Base-by-base conservation (phyloP, 495 filamentous ascomycete species). In the Penicillium angulare region DNA sequence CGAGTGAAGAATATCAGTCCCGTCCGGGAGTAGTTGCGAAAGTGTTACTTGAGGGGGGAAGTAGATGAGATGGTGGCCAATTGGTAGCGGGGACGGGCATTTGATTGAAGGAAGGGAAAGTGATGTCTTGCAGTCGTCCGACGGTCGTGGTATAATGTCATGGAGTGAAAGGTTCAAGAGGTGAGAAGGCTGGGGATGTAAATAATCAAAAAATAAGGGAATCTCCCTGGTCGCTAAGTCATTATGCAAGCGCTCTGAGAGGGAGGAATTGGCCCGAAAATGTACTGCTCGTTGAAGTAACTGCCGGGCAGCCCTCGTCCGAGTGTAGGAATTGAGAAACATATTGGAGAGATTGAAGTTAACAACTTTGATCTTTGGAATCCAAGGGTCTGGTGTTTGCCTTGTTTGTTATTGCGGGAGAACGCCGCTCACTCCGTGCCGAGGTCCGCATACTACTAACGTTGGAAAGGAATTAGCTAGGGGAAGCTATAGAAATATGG, bases 1-100 rank as follows among this genome's bases (percentile, higher is more conserved):
- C 31, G 71, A 80, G 52, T 90, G 87, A 7, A 81, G 70, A 4
- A 71, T 72, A 58, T 93, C 89, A 0, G 87, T 88, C 31, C 89
- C 88, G 61, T 95, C 89, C 3, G 71, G 66, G 2, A 86, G 74
- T n/a, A 92, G 69, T 15, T 77, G 55, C 18, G 75, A 76, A 43
- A 79, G 61, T 2, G 75, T 71, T 26, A 81, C 70, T 52, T 83
- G 79, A 0, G 84, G 77, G 21, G 87, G 84, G 64, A 89, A 91
- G 68, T 92, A 88, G 43, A 86, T 76, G 21, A 90, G 67, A 56
- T 92, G 88, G 56, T 73, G 73, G 29, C 75, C 79, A 13, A 69
- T 60, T 52, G 79, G 77, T 53, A 82, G 49, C 22, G 47, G 61
- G 24, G 60, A 57, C 24, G 70, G 72, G 16, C 54, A 56, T 16